phyloP scores from a whole-genome alignment of 2,329 filamentous ascomycete species.

The Pleurostoma richardsiae region DNA sequence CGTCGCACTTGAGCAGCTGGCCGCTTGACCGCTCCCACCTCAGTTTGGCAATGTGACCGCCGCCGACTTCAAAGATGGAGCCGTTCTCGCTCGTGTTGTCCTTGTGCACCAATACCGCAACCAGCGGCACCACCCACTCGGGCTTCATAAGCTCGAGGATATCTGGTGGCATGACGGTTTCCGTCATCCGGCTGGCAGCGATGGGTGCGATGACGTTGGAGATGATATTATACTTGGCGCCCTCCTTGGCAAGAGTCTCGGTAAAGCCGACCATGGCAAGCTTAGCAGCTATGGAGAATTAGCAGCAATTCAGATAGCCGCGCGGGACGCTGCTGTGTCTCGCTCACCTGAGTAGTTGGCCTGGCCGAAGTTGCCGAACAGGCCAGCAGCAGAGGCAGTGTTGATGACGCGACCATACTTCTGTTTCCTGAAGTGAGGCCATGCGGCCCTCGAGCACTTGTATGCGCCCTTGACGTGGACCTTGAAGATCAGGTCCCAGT shows the following conservation, averaged over 20 bases:
- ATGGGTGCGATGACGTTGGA: slow-evolving; percentile 94
- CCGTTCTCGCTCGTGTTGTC: slow-evolving; percentile 80
- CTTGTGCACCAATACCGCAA: slow-evolving; percentile 82
- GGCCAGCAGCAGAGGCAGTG: slow-evolving; percentile 90
- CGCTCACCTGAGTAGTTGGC: slow-evolving; percentile 78
- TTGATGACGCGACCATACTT: slow-evolving; percentile 97
- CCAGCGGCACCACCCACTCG: slow-evolving; percentile 91
- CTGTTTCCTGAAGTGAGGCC: slow-evolving; percentile 97
- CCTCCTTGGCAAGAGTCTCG: slow-evolving; percentile 96
- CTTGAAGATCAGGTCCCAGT: slow-evolving; percentile 93
- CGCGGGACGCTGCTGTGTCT: background rate
- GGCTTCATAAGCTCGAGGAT: slow-evolving; percentile 80
- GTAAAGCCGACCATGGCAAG: slow-evolving; percentile 94
- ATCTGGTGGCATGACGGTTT: slow-evolving; percentile 93
- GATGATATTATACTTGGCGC: slow-evolving; percentile 95
- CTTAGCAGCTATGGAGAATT: slow-evolving; percentile 64
- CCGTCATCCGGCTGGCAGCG: slow-evolving; percentile 91
- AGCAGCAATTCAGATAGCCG: background rate
- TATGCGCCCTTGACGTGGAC: slow-evolving; percentile 93
- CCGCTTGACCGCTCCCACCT: slow-evolving; percentile 93
- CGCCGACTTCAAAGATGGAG: slow-evolving; percentile 88
- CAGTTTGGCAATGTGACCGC: slow-evolving; percentile 86
- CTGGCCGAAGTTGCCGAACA: slow-evolving; percentile 95
- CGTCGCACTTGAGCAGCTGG: slow-evolving; percentile 83
- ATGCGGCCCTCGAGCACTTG: slow-evolving; percentile 91